Base-by-base conservation (phyloP, 2,329 filamentous ascomycete genomes). In the Stagonosporopsis vannaccii region DNA sequence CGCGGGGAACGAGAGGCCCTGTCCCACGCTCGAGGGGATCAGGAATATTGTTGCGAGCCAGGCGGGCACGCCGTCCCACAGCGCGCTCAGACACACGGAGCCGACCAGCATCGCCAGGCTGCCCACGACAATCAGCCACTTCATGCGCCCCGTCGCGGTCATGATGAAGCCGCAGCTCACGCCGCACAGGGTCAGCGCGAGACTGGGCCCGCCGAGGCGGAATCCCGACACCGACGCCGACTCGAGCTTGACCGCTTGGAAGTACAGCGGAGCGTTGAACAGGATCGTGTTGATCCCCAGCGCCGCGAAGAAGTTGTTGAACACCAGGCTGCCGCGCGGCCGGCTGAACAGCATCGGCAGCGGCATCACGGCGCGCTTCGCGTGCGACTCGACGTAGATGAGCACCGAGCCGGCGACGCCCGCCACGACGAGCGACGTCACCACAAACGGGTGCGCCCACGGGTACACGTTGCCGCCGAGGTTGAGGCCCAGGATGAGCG, bases 231-330 rank as follows among this genome's bases (percentile, higher is more conserved):
- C 79, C 0, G 90, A 91, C 15, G 90, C 87, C 6, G 82, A 84
- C 55, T 88, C 86, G 19, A 78, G 72, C 42, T 77, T 75, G 28
- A 78, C 76, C 25, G 77, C 77, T 62, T 79, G 77, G 56, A 78
- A 92, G 78, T 88, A 93, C 7, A 93, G 79, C 0, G 90, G 90
- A 6, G 86, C 86, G 66, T 88, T 88, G 76, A 91, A 90, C 15
- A 90, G 78, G 61, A 90, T 85, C 2, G 81, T 81, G 58, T 83
- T 81, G 56, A 82, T 73, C 1, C 80, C 78, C 15, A 84, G 73
- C 6, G 77, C 70, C 0, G 78, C 78, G 58, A 84, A 82, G 65
- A 83, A 83, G 60, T 82, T 84, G 54, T 79, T 78, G 62, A 82
- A 81, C 40, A 83, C 79, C 1, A 84, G 71, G 55, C 77, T 80